Evolutionary conservation across 495 filamentous ascomycete genomes (phyloP), one percentile per base, ranked within the genome.

Genomic region (Aspergillus saccharolyticus): DNA sequence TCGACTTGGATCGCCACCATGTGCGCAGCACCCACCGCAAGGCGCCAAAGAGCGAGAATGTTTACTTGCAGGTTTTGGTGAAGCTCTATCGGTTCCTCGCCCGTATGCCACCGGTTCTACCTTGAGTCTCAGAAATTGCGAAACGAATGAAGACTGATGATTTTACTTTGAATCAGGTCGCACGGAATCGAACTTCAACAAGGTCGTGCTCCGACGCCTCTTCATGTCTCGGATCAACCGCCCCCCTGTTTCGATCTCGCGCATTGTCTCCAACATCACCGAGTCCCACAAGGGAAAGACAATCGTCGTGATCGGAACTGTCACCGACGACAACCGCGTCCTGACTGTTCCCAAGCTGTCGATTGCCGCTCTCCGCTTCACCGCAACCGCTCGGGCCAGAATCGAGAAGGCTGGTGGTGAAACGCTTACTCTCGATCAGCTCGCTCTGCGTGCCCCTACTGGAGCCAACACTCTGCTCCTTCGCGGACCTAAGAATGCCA

Each of bases 11-110:
- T 79, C 74, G 73, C 69, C 90, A 95, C 82, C 91, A 95, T 83
- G 87, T 89, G 78, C 85, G 88, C 73, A 81, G 73, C 80, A 89
- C 82, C 70, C 91, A 94, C 80, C 89, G 91, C 78, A 91, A 89
- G 85, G 93, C 93, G 59, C 88, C 94, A 61, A 96, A 97, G 82
- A 94, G 88, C 80, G 90, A 96, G 78, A 97, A 98, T 81, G 90
- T 91, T 64, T 97, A 97, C 79, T 82, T 97, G 69, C 90, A 91
- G 83, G 87, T 98, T 63, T 82, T 97, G 71, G 91, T 97, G 78
- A 97, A 97, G 86, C 89, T 98, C 24, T 98, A 97, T 85, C 87
- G 88, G 79, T 98, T 98, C 87, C 80, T 98, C 68, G 88, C 91
- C 67, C 92, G 93, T 96, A 89, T 78, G 91, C 85, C 20, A 28